phyloP scores from a whole-genome alignment of 805 yeast species.

The Blastobotrys americana region DNA sequence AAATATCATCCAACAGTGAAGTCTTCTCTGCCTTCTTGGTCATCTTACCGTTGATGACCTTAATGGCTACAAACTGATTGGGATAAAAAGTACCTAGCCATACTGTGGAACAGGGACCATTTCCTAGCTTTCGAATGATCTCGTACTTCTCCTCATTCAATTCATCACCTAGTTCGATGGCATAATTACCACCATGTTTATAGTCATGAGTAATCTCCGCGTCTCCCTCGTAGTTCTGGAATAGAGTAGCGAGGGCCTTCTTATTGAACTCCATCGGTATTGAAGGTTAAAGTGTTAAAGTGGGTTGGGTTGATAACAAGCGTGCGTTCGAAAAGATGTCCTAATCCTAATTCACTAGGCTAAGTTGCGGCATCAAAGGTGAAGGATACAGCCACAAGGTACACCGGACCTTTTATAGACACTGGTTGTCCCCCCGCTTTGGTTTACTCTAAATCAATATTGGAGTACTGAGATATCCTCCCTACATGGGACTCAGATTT shows the following conservation, averaged over 20 bases:
- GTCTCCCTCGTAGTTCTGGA: slow-evolving; percentile 2
- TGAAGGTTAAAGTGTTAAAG: neutral
- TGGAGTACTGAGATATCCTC: neutral
- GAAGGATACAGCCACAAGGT: no score
- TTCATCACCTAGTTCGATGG: slow-evolving; percentile 3
- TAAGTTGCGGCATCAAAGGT: no score
- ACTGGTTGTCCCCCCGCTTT: neutral
- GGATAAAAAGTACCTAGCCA: slow-evolving; percentile 3
- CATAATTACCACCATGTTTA: slow-evolving; percentile 6
- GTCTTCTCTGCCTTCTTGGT: slow-evolving; percentile 7
- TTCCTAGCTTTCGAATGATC: slow-evolving; percentile 58
- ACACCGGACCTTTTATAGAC: neutral
- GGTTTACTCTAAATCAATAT: neutral
- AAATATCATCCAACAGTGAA: slow-evolving; percentile 2
- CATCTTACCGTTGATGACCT: slow-evolving; percentile 6
- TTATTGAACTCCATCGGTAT: slow-evolving; percentile 8
- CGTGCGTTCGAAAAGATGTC: no score
- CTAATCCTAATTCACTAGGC: no score
- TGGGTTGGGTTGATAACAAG: no score
- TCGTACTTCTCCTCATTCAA: slow-evolving; percentile 4
- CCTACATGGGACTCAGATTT: neutral
- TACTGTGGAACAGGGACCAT: slow-evolving; percentile 89
- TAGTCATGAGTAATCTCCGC: slow-evolving; percentile 6
- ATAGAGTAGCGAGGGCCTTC: slow-evolving; percentile 7
- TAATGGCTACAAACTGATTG: slow-evolving; percentile 3